Conservation (phyloP, 768 basidiomycete species). For the Dioszegia crocea region DNA sequence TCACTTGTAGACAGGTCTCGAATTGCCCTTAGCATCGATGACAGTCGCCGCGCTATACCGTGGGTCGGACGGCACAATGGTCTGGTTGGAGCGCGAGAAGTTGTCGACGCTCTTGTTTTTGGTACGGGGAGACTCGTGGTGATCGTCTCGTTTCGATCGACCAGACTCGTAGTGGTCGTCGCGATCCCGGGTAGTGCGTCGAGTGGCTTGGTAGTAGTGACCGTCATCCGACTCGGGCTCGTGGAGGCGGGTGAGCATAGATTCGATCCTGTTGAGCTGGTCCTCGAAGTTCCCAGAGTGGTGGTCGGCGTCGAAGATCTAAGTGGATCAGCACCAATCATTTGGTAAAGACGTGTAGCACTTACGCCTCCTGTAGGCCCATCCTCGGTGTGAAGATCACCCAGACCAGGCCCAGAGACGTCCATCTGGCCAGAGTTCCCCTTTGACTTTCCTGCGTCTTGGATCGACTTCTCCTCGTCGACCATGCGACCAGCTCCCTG, state of each 20-base stretch:
- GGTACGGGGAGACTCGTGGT: background rate
- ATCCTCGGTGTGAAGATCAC: slow-evolving; percentile 36
- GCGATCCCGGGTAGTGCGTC: too few relatives aligned
- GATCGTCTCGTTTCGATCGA: background rate
- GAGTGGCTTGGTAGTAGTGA: too few relatives aligned
- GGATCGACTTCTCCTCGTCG: slow-evolving; percentile 21
- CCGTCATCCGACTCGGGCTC: too few relatives aligned
- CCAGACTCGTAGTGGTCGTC: too few relatives aligned
- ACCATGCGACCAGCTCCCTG: background rate
- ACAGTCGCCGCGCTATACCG: background rate
- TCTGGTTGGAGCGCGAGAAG: background rate
- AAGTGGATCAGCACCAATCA: slow-evolving; percentile 10
- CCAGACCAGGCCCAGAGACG: slow-evolving; percentile 42
- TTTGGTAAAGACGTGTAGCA: background rate
- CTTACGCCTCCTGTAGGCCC: slow-evolving; percentile 22
- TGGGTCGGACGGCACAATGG: background rate
- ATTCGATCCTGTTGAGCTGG: slow-evolving; percentile 29
- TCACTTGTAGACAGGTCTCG: background rate
- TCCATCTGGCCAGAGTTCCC: slow-evolving; percentile 23
- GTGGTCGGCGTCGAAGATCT: background rate
- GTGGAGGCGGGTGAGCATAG: slow-evolving; percentile 15
- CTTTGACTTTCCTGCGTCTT: too few relatives aligned
- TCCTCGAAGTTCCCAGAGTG: background rate
- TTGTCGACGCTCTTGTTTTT: background rate
- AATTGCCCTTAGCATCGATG: background rate